Base-by-base conservation (phyloP, 2,329 filamentous ascomycete species). In the Aspergillus fischeri region DNA sequence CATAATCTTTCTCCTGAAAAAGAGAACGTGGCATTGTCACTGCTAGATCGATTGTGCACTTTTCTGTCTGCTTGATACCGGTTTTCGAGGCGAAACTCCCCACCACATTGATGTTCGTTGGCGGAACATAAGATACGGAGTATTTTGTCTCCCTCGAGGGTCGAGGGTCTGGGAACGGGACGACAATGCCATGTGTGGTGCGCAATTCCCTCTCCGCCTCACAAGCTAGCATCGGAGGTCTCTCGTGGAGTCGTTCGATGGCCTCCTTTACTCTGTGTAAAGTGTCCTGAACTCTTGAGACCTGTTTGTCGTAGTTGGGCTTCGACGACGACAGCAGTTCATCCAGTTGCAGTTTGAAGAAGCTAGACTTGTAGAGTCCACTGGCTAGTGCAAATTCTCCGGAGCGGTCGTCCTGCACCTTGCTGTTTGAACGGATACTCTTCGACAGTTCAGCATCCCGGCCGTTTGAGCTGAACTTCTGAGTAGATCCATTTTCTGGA, bases 1-100 rank as follows among this genome's bases (percentile, higher is more conserved):
- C 81, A 71, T 93, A 97, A 74, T 99, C 94, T 75, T 97, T 97
- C 48, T 95, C 90, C 69, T 96, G 91, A 67, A 97, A 92, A 11
- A 96, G 76, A 1, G 83, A 77, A 56, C 78, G 65, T 4, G 94
- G 93, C 86, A 99, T 95, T 50, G 89, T 89, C 17, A 96, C 85
- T 5, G 93, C 86, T 82, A 97, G 84, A 73, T 97, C 93, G 58
- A 97, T 81, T 17, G 83, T 80, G 27, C 87, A 76, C 27, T 60
- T 59, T 72, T 73, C 51, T 76, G 74, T 63, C 27, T 81, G 80
- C 66, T 88, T 89, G 57, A 86, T 78, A 74, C 91, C 88, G 2
- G 87, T 92, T 72, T 85, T 88, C 52, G 90, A 80, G 10, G 89
- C 84, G 77, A 95, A 93, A 74, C 92, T 96, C 51, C 94, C 94